phyloP scores from a whole-genome alignment of 179 eudicot species.

The Heliamphora pulchella region DNA sequence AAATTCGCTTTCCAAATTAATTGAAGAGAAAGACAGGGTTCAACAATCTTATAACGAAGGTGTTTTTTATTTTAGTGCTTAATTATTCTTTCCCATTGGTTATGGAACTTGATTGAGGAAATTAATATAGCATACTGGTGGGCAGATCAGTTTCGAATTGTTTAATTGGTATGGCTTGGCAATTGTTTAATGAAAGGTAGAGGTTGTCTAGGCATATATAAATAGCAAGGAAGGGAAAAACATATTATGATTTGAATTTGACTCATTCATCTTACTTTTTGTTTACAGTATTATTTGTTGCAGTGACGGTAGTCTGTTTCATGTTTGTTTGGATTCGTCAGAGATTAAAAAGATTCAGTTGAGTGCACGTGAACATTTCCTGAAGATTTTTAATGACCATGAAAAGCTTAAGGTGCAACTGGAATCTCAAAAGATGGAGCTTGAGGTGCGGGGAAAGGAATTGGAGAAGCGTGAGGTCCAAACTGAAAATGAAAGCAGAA shows the following conservation, averaged over 20 bases:
- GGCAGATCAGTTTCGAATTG: neutral
- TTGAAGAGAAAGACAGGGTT: constrained; percentile 75
- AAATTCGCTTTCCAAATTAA: constrained; percentile 38
- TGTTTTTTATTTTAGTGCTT: constrained; percentile 16
- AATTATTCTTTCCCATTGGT: neutral
- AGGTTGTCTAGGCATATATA: neutral
- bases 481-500: constrained; percentile 78
- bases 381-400: constrained; percentile 75
- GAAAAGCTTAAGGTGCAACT: constrained; percentile 71
- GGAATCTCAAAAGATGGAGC: constrained; percentile 60
- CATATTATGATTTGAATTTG: neutral
- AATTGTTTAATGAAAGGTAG: neutral
- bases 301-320: constrained; percentile 8
- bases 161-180: neutral
- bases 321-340: constrained; percentile 27
- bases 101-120: constrained; percentile 7
- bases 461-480: constrained; percentile 78
- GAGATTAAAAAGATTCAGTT: constrained; percentile 73
- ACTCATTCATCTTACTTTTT: neutral
- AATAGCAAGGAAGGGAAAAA: neutral
- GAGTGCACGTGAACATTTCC: constrained; percentile 74
- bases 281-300: neutral
- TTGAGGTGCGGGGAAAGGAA: constrained; percentile 65
- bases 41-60: constrained; percentile 83
- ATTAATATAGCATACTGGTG: neutral